Base-by-base conservation (phyloP, 2,329 filamentous ascomycete species). In the Didymella pinodella region DNA sequence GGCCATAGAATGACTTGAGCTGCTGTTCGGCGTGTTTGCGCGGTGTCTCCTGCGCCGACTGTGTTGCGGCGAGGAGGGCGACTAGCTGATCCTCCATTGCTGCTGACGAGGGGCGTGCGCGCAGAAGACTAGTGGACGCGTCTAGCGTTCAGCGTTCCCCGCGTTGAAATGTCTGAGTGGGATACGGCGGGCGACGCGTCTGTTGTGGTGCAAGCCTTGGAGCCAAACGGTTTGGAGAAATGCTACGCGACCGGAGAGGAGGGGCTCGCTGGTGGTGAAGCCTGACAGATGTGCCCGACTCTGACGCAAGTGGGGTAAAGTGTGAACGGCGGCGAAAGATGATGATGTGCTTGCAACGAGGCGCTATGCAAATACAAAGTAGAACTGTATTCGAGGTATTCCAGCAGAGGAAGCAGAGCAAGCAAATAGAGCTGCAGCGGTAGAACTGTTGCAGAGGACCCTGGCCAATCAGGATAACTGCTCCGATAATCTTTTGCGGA, bases 51-150 rank as follows among this genome's bases (percentile, higher is more conserved):
- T 88, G 86, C 61, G 90, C 73, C 64, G 89, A 88, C 81, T 96
- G 92, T 48, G 93, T 96, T 79, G 93, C 92, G 72, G 90, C 87
- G 65, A 99, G 88, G 77, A 98, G 86, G 78, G 89, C 88, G 70
- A 95, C 88, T 78, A 99, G 87, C 83, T 96, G 89, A 81, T 96
- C 90, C 85, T 97, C 93, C 93, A 97, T 97, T 71, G 56, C 47
- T 59, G 59, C 54, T 48, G 57, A 59, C 57, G 65, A 62, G 63
- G 65, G 65, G 65, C 61, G 63, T 62, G 66, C 59, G 63, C 61
- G 66, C 65, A 65, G 56, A 68, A 54, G 62, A 62, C 66, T 69
- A 68, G 65, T 68, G 65, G 61, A 61, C 66, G 59, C 63, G 65
- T 69, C 70, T 70, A 70, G 70, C 65, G 68, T 65, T 62, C 61